phyloP scores from a whole-genome alignment of 2,329 filamentous ascomycete species.

The Trichoderma atroviride region DNA sequence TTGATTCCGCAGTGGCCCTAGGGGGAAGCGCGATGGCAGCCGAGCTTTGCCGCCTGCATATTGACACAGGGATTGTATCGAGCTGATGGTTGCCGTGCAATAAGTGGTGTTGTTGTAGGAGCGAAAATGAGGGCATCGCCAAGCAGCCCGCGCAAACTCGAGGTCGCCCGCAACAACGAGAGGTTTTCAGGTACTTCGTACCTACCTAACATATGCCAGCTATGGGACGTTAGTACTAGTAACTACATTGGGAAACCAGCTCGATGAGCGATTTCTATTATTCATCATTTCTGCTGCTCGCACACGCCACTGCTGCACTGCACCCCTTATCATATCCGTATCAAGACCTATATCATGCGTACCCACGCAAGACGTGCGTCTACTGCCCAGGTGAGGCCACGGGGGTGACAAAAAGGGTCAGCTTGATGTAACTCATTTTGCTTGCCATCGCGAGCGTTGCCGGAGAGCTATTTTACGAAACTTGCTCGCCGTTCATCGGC shows the following conservation, averaged over 20 bases:
- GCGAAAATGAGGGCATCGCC: conserved; percentile 25
- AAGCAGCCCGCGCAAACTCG: conserved; percentile 5
- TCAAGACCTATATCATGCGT: conserved; percentile 11
- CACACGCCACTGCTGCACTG: conserved; percentile 4
- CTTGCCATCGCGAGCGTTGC: conserved; percentile 3
- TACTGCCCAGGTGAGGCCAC: conserved; percentile 14
- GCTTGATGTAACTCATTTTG: neutral
- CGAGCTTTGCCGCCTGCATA: conserved; percentile 24
- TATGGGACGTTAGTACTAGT: conserved; percentile 9
- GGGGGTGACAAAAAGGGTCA: conserved; percentile 7
- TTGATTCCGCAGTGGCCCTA: conserved; percentile 26
- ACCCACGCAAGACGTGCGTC: conserved; percentile 19
- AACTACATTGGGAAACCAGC: conserved; percentile 8
- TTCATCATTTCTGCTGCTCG: conserved; percentile 10
- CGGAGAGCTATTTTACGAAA: neutral
- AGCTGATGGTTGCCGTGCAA: neutral
- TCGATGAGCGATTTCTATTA: conserved; percentile 27
- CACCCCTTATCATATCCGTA: conserved; percentile 20
- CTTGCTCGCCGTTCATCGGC: neutral
- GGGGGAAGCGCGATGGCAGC: conserved; percentile 24
- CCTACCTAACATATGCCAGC: neutral
- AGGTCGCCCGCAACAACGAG: neutral
- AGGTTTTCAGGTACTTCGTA: neutral
- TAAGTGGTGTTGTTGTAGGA: conserved; percentile 1
- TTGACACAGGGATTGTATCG: neutral